A percentile compares a stretch with the other conserved stretches of the same genome.
Evolutionary conservation across 345 rosid species (phyloP).

Genomic region (Toxicodendron radicans): DNA sequence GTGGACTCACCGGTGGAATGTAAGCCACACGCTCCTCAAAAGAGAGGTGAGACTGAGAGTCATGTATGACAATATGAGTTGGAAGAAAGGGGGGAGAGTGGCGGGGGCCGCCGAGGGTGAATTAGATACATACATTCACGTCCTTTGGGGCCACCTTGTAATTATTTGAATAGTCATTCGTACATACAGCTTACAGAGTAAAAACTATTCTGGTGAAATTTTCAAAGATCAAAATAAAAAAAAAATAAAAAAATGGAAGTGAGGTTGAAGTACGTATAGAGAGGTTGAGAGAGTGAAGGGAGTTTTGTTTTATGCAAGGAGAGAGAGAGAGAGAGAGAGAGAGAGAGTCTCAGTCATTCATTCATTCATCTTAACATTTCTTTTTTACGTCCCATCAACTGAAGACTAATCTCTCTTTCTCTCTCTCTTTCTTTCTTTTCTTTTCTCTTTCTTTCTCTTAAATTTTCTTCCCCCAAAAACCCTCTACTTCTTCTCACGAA

Average conservation of each 20-base stretch:
- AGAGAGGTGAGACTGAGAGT: background rate
- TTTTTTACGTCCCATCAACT: constrained; percentile 25
- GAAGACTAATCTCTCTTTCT: background rate
- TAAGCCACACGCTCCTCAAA: background rate
- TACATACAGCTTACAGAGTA: too few species aligned
- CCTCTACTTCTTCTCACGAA: background rate
- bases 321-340: background rate
- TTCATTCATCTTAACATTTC: constrained; percentile 9
- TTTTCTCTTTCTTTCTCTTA: constrained; percentile 1
- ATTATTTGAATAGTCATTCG: background rate
- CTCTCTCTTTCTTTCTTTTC: constrained; percentile 10
- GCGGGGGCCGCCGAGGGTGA: constrained; percentile 37
- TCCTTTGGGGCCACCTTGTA: constrained; percentile 37
- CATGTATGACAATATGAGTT: too few species aligned
- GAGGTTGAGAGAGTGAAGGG: background rate
- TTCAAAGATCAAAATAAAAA: too few species aligned
- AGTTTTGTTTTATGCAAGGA: background rate
- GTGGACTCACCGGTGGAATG: background rate
- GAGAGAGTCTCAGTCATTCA: background rate
- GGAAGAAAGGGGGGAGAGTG: constrained; percentile 11
- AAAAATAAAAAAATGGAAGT: too few species aligned
- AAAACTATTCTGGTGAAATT: too few species aligned
- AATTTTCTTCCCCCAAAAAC: constrained; percentile 7
- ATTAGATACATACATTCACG: constrained; percentile 25
- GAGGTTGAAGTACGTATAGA: background rate